A percentile compares a stretch with the other conserved stretches of the same genome.
Evolutionary conservation across 2,329 filamentous ascomycete species (phyloP).

Genomic region (Penicillium sp.): DNA sequence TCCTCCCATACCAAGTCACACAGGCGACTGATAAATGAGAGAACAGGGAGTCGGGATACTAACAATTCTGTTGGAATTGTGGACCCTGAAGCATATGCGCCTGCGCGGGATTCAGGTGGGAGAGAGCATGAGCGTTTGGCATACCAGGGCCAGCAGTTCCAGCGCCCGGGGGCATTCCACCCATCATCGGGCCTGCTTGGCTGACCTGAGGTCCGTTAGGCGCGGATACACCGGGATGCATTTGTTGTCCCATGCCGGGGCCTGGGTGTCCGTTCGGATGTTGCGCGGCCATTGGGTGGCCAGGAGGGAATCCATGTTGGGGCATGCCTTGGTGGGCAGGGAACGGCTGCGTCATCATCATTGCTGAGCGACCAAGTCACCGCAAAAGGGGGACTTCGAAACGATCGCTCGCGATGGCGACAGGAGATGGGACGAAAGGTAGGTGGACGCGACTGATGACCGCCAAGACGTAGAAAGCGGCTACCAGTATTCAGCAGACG

Average conservation of each 20-base stretch:
- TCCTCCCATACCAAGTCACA: background rate
- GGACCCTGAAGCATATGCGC: conserved; percentile 57
- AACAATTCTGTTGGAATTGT: conserved; percentile 45
- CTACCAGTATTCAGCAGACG: conserved; percentile 32
- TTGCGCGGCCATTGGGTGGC: conserved; percentile 61
- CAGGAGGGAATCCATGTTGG: conserved; percentile 60
- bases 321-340: conserved; percentile 62
- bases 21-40: background rate
- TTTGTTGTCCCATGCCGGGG: conserved; percentile 55
- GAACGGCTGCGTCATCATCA: conserved; percentile 58
- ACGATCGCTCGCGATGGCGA: conserved; percentile 20
- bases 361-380: conserved; percentile 45
- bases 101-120: conserved; percentile 58
- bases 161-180: conserved; percentile 61
- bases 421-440: conserved; percentile 9
- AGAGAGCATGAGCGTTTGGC: conserved; percentile 61
- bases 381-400: conserved; percentile 31
- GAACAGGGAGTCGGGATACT: conserved; percentile 22
- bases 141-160: conserved; percentile 53
- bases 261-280: conserved; percentile 58
- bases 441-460: conserved; percentile 32
- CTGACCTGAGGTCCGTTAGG: conserved; percentile 61
- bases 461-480: conserved; percentile 39
- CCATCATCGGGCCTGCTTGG: conserved; percentile 65
- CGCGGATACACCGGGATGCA: conserved; percentile 63